These are phyloP conservation scores for Crithidia fasciculata DNA, from an alignment of 208 protist genomes.

Conservation along the genomic window DNA sequence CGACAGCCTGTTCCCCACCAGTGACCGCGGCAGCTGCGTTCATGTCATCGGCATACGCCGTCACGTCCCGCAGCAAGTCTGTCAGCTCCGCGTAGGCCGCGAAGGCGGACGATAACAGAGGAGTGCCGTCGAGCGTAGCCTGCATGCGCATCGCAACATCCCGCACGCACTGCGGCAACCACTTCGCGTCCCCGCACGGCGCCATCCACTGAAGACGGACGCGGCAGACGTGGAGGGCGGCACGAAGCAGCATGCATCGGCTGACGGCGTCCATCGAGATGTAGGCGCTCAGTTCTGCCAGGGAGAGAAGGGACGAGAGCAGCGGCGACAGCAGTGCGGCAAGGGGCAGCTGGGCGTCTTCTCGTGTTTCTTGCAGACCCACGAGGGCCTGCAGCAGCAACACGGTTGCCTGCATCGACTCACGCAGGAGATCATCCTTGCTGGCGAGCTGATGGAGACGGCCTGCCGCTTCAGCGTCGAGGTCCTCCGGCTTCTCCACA, in stretches of 20 bases:
- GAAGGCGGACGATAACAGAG: slow-evolving; percentile 18
- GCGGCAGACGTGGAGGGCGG: slow-evolving; percentile 24
- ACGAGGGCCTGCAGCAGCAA: slow-evolving; percentile 20
- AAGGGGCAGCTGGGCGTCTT: slow-evolving; percentile 6
- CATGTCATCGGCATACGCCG: background rate
- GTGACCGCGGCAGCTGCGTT: background rate
- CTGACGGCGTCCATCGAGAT: slow-evolving; percentile 20
- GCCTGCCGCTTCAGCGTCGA: background rate
- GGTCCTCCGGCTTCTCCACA: background rate
- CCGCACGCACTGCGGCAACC: slow-evolving; percentile 24
- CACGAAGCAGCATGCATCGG: slow-evolving; percentile 27
- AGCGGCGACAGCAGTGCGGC: slow-evolving; percentile 15
- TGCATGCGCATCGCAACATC: slow-evolving; percentile 28
- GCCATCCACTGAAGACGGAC: slow-evolving; percentile 8
- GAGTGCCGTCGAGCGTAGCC: slow-evolving; percentile 12
- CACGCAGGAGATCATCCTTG: slow-evolving; percentile 5
- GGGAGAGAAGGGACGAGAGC: slow-evolving; percentile 23
- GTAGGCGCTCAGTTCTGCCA: slow-evolving; percentile 28
- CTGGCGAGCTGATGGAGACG: background rate
- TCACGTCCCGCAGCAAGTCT: slow-evolving; percentile 14
- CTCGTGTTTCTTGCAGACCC: slow-evolving; percentile 1
- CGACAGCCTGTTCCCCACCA: background rate
- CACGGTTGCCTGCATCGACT: slow-evolving; percentile 15
- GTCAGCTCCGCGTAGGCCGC: slow-evolving; percentile 18
- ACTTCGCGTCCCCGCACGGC: background rate